A percentile compares a stretch with the other conserved stretches of the same genome.
Evolutionary conservation across 179 eudicot species (phyloP).

Genomic region (Patellifolia procumbens): DNA sequence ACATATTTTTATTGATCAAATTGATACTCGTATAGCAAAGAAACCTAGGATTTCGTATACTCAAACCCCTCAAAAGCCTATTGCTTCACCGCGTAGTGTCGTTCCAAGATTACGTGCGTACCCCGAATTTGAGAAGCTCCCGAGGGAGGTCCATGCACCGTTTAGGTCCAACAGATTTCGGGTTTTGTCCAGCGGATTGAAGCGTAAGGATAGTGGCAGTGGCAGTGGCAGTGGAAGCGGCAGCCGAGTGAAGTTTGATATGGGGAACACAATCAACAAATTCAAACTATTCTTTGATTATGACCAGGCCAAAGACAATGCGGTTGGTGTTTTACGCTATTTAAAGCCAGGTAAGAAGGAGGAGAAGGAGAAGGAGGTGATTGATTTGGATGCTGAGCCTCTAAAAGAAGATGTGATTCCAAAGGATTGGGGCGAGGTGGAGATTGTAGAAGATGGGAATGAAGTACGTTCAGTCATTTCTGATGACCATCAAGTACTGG

Average conservation of each 20-base stretch:
- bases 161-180: slow-evolving; percentile 37
- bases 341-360: no score
- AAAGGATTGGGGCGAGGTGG: slow-evolving; percentile 50
- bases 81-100: slow-evolving; percentile 23
- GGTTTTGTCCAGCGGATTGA: slow-evolving; percentile 24
- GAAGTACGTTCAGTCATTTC: slow-evolving; percentile 34
- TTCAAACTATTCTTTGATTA: background rate
- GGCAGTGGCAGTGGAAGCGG: slow-evolving; percentile 19
- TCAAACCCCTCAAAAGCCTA: slow-evolving; percentile 14
- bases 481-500: slow-evolving; percentile 25
- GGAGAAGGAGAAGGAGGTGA: slow-evolving; percentile 39
- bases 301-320: slow-evolving; percentile 24
- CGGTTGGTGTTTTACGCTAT: slow-evolving; percentile 28
- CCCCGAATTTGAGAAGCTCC: slow-evolving; percentile 46
- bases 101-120: slow-evolving; percentile 41
- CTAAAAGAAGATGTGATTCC: slow-evolving; percentile 23
- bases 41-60: slow-evolving; percentile 39
- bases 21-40: slow-evolving; percentile 43
- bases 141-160: slow-evolving; percentile 75
- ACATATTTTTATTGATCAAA: slow-evolving; percentile 15
- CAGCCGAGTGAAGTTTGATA: slow-evolving; percentile 23
- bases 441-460: slow-evolving; percentile 36
- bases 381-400: slow-evolving; percentile 38
- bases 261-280: slow-evolving; percentile 43
- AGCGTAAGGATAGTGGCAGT: slow-evolving; percentile 17